Evolutionary conservation across 148 eudicot genomes (phyloP), one percentile per base, ranked within the genome.

Genomic region (Rhododendron vialii): DNA sequence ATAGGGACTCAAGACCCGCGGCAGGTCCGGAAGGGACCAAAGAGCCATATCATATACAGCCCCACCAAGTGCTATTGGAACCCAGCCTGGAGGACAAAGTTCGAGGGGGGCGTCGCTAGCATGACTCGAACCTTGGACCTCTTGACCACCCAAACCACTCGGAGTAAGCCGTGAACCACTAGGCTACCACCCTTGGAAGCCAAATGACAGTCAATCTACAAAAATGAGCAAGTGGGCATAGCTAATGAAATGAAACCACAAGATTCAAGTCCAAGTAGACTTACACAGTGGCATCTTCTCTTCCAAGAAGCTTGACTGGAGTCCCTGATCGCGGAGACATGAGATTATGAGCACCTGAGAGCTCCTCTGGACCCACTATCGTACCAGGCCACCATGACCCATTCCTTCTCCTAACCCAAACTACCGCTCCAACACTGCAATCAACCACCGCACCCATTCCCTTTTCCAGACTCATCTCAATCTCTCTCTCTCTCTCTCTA

Each of bases 301-400:
- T 92, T 51, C 99, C 99, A 65, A 96, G 96, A 87, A 96, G 98
- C 92, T 96, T 95, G 38, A 94, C 98, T 48, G 98, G 98, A 87
- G 98, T 96, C 65, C 98, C 98, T 65, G 98, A 93, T 82, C 98
- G 94, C 55, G 98, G 96, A 86, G 98, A 94, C 95, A 93, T 92
- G 20, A 95, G 85, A 47, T 7, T 12, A 91, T 92, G 98, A 87
- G 95, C 89, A 65, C 93, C 91, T 3, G 96, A 91, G 6, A 96
- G 91, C 88, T 96, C 98, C 43, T 93, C 91, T 0, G 92, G 88
- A 26, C 98, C 98, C 28, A 96, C 89, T 88, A 96, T 95, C 79
- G 94, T 92, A 26, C 96, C 98, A 0, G 98, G 98, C 98, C 98
- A 94, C 98, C 98, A 96, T 1, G 98, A 93, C 59, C 98, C 98